phyloP scores from a whole-genome alignment of 805 yeast species.

The Candida endomychidarum region DNA sequence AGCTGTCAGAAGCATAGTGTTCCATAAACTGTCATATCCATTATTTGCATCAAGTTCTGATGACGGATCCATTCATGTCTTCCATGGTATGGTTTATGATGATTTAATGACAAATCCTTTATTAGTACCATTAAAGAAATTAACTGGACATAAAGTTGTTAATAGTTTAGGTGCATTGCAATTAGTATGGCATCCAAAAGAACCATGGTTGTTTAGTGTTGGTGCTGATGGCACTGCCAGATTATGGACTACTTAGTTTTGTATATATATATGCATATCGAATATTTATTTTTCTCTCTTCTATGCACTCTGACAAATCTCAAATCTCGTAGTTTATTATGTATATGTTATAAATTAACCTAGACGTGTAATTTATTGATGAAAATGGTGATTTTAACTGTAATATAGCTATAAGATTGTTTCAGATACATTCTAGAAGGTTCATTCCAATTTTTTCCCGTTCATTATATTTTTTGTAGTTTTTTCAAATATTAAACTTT shows the following conservation, averaged over 20 bases:
- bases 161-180: conserved; percentile 84
- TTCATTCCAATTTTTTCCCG: conserved; percentile 1
- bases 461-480: background rate
- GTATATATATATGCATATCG: conserved; percentile 4
- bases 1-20: conserved; percentile 86
- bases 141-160: conserved; percentile 82
- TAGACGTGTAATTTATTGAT: no score
- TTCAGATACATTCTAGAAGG: no score
- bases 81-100: conserved; percentile 96
- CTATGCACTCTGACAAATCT: conserved; percentile 26
- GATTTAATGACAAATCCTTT: conserved; percentile 93
- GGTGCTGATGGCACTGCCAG: conserved; percentile 97
- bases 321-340: no score
- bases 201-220: conserved; percentile 96
- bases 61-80: conserved; percentile 88
- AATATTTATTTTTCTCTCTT: conserved; percentile 2
- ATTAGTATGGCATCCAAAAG: conserved; percentile 94
- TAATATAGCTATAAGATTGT: no score
- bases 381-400: no score
- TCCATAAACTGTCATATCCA: conserved; percentile 84
- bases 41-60: conserved; percentile 93
- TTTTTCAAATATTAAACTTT: background rate
- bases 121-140: conserved; percentile 91
- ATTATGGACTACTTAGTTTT: conserved; percentile 80
- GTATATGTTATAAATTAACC: no score